These are phyloP conservation scores for Aspergillus sojae DNA, from an alignment of 2,329 filamentous ascomycete genomes.

Conservation along the genomic window DNA sequence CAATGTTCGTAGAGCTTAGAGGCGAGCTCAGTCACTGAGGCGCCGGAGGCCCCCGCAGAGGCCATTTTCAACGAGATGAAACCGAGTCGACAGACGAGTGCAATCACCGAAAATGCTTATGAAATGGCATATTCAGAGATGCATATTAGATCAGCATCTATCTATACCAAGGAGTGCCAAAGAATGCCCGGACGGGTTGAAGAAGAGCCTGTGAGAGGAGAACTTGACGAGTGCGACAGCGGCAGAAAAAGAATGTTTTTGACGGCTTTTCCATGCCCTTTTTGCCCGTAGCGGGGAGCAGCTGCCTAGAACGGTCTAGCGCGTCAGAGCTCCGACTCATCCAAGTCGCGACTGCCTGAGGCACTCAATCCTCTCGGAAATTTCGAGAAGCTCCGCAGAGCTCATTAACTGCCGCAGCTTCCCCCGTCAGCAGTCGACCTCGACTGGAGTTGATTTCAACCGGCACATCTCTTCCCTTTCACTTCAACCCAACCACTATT, in stretches of 20 bases:
- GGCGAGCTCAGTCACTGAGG: constrained; percentile 42
- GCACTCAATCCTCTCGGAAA: constrained; percentile 37
- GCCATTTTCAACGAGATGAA: constrained; percentile 33
- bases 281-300: constrained; percentile 26
- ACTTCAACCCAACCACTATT: background rate
- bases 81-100: constrained; percentile 22
- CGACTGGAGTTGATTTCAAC: constrained; percentile 10
- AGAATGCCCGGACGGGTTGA: background rate
- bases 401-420: constrained; percentile 23
- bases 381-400: constrained; percentile 47
- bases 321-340: constrained; percentile 2
- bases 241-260: constrained; percentile 31
- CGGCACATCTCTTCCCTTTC: constrained; percentile 3
- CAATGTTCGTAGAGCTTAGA: constrained; percentile 51
- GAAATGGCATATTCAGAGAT: constrained; percentile 37
- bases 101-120: constrained; percentile 34
- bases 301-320: constrained; percentile 23
- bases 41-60: constrained; percentile 35
- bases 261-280: constrained; percentile 26
- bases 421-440: constrained; percentile 15
- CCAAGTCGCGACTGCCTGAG: constrained; percentile 29
- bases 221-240: constrained; percentile 4
- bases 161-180: constrained; percentile 1
- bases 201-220: constrained; percentile 17
- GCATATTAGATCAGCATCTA: constrained; percentile 18